phyloP scores from a whole-genome alignment of 1,139 yeast species.

The Saccharomyces hybrid region DNA sequence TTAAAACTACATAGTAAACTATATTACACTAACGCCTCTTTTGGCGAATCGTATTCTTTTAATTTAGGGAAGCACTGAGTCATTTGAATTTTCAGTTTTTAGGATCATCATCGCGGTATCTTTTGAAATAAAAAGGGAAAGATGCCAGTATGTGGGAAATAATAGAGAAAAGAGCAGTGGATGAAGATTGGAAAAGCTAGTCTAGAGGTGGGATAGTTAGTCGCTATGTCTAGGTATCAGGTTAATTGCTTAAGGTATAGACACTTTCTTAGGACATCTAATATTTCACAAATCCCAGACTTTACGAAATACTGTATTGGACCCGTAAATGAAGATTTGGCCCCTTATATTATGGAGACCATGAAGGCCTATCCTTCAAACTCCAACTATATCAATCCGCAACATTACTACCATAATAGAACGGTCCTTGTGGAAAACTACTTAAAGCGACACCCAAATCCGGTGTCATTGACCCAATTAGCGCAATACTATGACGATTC shows the following conservation, averaged over 20 bases:
- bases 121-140: neutral
- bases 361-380: conserved; percentile 27
- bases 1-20: neutral
- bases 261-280: conserved; percentile 15
- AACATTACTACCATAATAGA: conserved; percentile 83
- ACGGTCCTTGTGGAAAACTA: conserved; percentile 52
- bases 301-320: conserved; percentile 29
- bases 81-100: neutral
- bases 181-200: neutral
- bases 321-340: conserved; percentile 27
- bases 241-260: conserved; percentile 6
- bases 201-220: neutral
- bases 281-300: conserved; percentile 27
- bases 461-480: conserved; percentile 77
- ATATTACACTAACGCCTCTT: neutral
- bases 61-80: neutral
- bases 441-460: conserved; percentile 64
- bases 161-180: too few relatives aligned
- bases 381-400: conserved; percentile 39
- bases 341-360: conserved; percentile 27
- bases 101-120: too few relatives aligned
- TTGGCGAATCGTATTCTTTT: neutral
- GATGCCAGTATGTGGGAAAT: too few relatives aligned
- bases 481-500: conserved; percentile 78
- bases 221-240: neutral